Conservation (phyloP, 148 eudicot species). For the Simmondsia chinensis region DNA sequence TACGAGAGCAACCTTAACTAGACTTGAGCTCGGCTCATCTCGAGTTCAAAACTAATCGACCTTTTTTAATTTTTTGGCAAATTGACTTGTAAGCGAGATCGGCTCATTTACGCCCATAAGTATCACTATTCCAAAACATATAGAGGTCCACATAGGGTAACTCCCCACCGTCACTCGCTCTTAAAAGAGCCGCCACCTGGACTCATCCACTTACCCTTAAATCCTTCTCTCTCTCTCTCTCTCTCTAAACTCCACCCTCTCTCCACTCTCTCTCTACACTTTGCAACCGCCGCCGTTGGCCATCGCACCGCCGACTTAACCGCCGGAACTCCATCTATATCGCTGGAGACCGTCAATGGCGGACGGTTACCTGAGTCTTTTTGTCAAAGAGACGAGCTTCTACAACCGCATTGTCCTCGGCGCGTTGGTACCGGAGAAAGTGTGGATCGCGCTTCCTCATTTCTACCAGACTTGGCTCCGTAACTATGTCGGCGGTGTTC, state of each 20-base stretch:
- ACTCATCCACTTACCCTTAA: background rate
- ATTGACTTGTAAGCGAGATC: too few relatives aligned
- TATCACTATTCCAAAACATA: too few relatives aligned
- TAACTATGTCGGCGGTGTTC: slow-evolving; percentile 51
- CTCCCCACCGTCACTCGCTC: background rate
- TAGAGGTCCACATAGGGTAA: too few relatives aligned
- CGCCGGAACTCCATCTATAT: slow-evolving; percentile 9
- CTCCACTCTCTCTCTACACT: background rate
- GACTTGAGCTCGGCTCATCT: too few relatives aligned
- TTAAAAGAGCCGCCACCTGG: background rate
- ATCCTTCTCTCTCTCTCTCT: background rate
- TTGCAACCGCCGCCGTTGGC: background rate
- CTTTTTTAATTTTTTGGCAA: too few relatives aligned
- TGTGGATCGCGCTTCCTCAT: slow-evolving; percentile 68
- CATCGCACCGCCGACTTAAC: background rate
- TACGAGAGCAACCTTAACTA: too few relatives aligned
- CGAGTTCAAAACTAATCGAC: too few relatives aligned
- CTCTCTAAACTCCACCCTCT: background rate
- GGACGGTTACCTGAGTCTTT: slow-evolving; percentile 27
- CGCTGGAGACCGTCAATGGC: too few relatives aligned
- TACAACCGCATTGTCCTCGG: slow-evolving; percentile 63
- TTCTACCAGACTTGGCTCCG: slow-evolving; percentile 73
- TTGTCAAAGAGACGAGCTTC: slow-evolving; percentile 44
- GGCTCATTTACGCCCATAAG: too few relatives aligned
- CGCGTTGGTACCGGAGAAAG: slow-evolving; percentile 27